Conservation (phyloP, 2,329 filamentous ascomycete genomes). For the Ceratocystiopsis minuta region DNA sequence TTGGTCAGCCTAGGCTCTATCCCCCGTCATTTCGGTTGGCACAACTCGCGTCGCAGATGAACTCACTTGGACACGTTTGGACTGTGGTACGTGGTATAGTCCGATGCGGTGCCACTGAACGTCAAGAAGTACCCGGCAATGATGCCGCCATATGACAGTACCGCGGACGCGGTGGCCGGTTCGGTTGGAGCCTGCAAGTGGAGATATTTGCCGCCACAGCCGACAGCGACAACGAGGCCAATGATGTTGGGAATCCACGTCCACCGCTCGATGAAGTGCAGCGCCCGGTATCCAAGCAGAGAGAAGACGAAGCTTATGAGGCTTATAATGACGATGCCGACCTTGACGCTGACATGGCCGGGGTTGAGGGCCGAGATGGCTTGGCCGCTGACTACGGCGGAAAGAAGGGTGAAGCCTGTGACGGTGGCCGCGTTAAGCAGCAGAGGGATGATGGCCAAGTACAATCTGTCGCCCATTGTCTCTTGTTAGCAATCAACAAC, state of each 20-base stretch:
- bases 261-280: slow-evolving; percentile 38
- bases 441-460: slow-evolving; percentile 31
- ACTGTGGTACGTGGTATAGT: slow-evolving; percentile 38
- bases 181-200: slow-evolving; percentile 24
- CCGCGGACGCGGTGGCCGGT: slow-evolving; percentile 18
- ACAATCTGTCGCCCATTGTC: slow-evolving; percentile 16
- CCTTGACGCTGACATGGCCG: slow-evolving; percentile 28
- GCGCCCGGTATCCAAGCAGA: slow-evolving; percentile 33
- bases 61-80: slow-evolving; percentile 23
- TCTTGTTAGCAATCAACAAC: neutral
- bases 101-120: slow-evolving; percentile 36
- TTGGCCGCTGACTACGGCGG: slow-evolving; percentile 37
- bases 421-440: slow-evolving; percentile 38
- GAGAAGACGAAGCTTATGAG: slow-evolving; percentile 33
- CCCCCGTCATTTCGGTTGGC: neutral
- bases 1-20: neutral
- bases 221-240: slow-evolving; percentile 31
- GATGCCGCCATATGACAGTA: slow-evolving; percentile 27
- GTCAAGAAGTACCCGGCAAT: slow-evolving; percentile 36
- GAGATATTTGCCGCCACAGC: slow-evolving; percentile 32
- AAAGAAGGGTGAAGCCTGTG: slow-evolving; percentile 38
- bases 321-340: slow-evolving; percentile 39
- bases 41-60: neutral
- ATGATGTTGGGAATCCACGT: slow-evolving; percentile 37
- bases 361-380: slow-evolving; percentile 29